These are phyloP conservation scores for Acer campestre DNA, from an alignment of 345 rosid species.

Conservation along the genomic window DNA sequence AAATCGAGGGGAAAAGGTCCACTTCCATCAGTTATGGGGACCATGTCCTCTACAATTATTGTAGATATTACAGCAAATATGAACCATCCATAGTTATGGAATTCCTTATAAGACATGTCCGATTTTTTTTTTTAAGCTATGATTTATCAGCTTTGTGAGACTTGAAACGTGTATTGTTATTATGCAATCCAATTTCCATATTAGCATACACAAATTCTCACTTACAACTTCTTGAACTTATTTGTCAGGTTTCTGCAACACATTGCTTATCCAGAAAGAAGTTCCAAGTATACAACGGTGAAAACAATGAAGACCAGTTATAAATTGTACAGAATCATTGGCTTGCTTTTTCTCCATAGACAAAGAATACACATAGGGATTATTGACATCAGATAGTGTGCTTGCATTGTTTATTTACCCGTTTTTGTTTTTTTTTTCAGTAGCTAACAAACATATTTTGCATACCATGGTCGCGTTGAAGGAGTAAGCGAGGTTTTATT, in stretches of 20 bases:
- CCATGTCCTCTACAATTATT: too few relatives aligned
- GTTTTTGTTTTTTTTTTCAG: neutral
- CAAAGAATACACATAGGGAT: neutral
- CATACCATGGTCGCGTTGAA: neutral
- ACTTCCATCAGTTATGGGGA: too few relatives aligned
- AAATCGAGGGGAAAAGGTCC: too few relatives aligned
- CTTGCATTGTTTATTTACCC: neutral
- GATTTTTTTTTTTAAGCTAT: neutral
- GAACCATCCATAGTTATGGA: too few relatives aligned
- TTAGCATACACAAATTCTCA: neutral
- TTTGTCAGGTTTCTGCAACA: conserved; percentile 6
- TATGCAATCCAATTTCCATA: neutral
- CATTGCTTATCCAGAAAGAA: conserved; percentile 5
- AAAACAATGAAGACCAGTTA: conserved; percentile 7
- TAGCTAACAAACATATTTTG: neutral
- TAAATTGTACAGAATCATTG: conserved; percentile 28
- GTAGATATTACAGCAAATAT: too few relatives aligned
- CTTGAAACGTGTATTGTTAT: neutral
- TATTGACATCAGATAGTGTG: conserved; percentile 2
- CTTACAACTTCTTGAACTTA: neutral
- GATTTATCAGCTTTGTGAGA: neutral
- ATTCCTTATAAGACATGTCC: too few relatives aligned
- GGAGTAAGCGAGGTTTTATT: conserved; percentile 6
- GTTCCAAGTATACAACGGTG: neutral
- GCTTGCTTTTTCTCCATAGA: conserved; percentile 16